These are phyloP conservation scores for Colletotrichum truncatum DNA, from an alignment of 2,329 filamentous ascomycete species.

Conservation along the genomic window DNA sequence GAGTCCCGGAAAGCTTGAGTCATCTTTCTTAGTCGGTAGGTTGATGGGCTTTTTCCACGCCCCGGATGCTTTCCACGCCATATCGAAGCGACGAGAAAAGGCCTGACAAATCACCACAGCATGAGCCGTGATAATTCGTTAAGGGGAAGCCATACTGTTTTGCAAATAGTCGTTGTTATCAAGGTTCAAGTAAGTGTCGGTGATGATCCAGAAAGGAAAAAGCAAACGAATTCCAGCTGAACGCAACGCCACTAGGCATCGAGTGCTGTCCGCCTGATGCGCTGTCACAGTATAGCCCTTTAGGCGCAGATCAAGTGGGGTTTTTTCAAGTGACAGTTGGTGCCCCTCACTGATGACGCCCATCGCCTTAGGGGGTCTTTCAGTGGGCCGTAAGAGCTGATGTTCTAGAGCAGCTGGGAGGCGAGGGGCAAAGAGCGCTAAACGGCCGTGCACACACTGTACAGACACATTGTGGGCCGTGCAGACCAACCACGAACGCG, in stretches of 20 bases:
- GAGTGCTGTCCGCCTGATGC: slow-evolving; percentile 16
- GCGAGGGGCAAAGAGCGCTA: not conserved
- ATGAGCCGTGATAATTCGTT: slow-evolving; percentile 61
- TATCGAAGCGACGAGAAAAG: slow-evolving; percentile 39
- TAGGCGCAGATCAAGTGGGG: slow-evolving; percentile 16
- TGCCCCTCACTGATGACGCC: slow-evolving; percentile 30
- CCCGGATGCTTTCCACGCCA: slow-evolving; percentile 62
- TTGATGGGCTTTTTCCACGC: slow-evolving; percentile 58
- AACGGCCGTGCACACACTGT: not conserved
- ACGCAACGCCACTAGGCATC: slow-evolving; percentile 8
- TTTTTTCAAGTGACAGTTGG: not conserved
- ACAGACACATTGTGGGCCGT: not conserved
- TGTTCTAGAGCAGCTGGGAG: not conserved
- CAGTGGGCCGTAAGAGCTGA: not conserved
- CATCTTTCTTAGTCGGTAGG: slow-evolving; percentile 48
- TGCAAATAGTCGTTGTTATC: slow-evolving; percentile 11
- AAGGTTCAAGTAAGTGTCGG: not conserved
- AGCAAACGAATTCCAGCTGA: slow-evolving; percentile 9
- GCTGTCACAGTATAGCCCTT: slow-evolving; percentile 24
- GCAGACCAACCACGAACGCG: slow-evolving; percentile 15
- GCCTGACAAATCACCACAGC: slow-evolving; percentile 55
- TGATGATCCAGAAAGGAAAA: slow-evolving; percentile 28
- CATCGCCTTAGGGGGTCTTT: not conserved
- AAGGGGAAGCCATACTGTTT: slow-evolving; percentile 53
- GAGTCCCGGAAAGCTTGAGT: slow-evolving; percentile 62